Percentiles rank a stretch among this genome's conserved stretches.
These are phyloP conservation scores for Hemileccinum impolitum DNA, from an alignment of 768 basidiomycete species.

Conservation along the genomic window DNA sequence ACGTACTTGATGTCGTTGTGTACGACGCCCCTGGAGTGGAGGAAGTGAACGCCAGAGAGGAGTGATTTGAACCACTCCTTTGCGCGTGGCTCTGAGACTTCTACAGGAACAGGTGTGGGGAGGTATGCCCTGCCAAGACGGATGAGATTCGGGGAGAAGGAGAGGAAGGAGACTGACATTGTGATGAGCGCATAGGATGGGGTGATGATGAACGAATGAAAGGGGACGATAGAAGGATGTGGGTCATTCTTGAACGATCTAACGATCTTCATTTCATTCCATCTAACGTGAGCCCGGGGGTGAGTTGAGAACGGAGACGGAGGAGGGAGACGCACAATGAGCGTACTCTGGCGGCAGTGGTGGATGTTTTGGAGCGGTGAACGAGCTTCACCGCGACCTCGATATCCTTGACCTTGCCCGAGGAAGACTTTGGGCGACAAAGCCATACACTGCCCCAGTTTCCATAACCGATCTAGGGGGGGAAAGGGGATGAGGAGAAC, in stretches of 20 bases:
- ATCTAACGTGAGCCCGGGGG: conserved; percentile 41
- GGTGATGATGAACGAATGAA: conserved; percentile 92
- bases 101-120: conserved; percentile 83
- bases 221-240: conserved; percentile 90
- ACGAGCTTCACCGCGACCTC: conserved; percentile 93
- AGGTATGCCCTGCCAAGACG: conserved; percentile 68
- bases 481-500: conserved; percentile 4
- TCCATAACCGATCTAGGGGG: conserved; percentile 83
- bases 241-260: conserved; percentile 77
- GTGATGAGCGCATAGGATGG: conserved; percentile 87
- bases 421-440: conserved; percentile 56
- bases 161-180: conserved; percentile 56
- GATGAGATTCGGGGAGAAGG: conserved; percentile 6
- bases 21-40: conserved; percentile 79
- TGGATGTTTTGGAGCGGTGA: conserved; percentile 73
- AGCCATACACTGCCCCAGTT: conserved; percentile 95
- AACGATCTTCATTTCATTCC: conserved; percentile 99
- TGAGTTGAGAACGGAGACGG: conserved; percentile 6
- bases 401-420: conserved; percentile 39
- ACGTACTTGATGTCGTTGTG: conserved; percentile 94
- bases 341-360: conserved; percentile 84
- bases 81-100: conserved; percentile 76
- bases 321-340: conserved; percentile 59
- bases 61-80: conserved; percentile 80
- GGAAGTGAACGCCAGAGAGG: conserved; percentile 77